Evolutionary conservation across 2,329 filamentous ascomycete genomes (phyloP).

Genomic region (Verticillium longisporum): DNA sequence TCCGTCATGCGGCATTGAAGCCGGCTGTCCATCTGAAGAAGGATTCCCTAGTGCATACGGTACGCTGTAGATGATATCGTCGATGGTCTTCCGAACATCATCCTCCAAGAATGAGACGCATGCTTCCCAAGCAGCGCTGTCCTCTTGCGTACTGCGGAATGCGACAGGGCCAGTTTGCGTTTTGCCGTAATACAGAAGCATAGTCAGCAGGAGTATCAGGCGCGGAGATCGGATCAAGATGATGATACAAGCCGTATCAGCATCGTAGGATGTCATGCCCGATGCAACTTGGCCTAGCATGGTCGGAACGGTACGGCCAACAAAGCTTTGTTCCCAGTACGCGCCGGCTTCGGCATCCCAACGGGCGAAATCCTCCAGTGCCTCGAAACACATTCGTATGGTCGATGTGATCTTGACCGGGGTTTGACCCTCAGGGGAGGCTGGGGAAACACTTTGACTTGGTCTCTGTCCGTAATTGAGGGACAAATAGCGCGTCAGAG

Average conservation of each 20-base stretch:
- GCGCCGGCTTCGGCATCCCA: conserved; percentile 22
- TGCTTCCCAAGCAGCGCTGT: conserved; percentile 3
- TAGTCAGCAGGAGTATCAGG: conserved; percentile 20
- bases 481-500: background rate
- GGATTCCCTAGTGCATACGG: conserved; percentile 24
- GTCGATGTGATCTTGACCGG: background rate
- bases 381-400: conserved; percentile 18
- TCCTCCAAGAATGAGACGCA: conserved; percentile 12
- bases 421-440: background rate
- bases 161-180: conserved; percentile 4
- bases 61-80: conserved; percentile 22
- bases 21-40: conserved; percentile 13
- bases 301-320: conserved; percentile 18
- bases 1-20: conserved; percentile 18
- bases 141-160: background rate
- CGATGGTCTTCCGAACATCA: conserved; percentile 18
- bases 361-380: conserved; percentile 18
- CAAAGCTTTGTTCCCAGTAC: conserved; percentile 23
- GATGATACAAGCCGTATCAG: conserved; percentile 24
- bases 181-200: conserved; percentile 17
- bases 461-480: background rate
- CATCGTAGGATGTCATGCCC: conserved; percentile 16
- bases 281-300: conserved; percentile 17
- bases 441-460: background rate
- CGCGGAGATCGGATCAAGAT: conserved; percentile 22